Conservation (phyloP, 495 filamentous ascomycete genomes). For the Aspergillus sclerotiicarbonarius region DNA sequence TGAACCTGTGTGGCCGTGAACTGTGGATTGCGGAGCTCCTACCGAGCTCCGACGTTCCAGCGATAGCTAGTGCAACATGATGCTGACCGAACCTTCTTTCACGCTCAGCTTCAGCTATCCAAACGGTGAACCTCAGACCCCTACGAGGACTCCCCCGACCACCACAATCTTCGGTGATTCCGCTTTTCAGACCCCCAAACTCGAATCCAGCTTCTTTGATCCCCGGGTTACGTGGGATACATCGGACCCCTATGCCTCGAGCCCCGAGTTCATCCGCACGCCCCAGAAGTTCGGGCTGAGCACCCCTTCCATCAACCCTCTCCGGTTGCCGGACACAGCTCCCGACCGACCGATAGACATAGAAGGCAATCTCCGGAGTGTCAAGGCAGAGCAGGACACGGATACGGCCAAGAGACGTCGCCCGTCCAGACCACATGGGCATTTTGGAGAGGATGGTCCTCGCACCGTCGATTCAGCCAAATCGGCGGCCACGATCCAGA, state of each 20-base stretch:
- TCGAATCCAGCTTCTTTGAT: constrained; percentile 53
- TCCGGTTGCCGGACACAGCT: constrained; percentile 22
- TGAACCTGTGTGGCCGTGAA: constrained; percentile 1
- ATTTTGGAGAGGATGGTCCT: constrained; percentile 33
- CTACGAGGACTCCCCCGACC: constrained; percentile 70
- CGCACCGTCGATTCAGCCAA: constrained; percentile 41
- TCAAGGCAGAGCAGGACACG: constrained; percentile 35
- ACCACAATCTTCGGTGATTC: constrained; percentile 55
- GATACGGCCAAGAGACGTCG: constrained; percentile 44
- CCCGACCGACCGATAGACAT: constrained; percentile 32
- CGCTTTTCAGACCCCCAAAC: constrained; percentile 67
- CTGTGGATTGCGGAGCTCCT: constrained; percentile 11
- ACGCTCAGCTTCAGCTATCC: constrained; percentile 70
- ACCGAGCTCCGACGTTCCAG: constrained; percentile 11
- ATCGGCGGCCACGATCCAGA: constrained; percentile 62
- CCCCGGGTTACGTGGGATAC: constrained; percentile 53
- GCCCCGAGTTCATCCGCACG: constrained; percentile 51
- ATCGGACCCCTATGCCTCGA: constrained; percentile 53
- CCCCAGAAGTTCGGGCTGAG: constrained; percentile 43
- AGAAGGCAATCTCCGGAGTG: constrained; percentile 56
- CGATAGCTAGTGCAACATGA: constrained; percentile 18
- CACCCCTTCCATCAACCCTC: constrained; percentile 28
- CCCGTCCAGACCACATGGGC: constrained; percentile 38
- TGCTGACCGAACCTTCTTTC: constrained; percentile 38
- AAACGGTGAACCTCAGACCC: constrained; percentile 75